phyloP scores from a whole-genome alignment of 1,284 basidiomycete species.

The Agroathelia rolfsii region DNA sequence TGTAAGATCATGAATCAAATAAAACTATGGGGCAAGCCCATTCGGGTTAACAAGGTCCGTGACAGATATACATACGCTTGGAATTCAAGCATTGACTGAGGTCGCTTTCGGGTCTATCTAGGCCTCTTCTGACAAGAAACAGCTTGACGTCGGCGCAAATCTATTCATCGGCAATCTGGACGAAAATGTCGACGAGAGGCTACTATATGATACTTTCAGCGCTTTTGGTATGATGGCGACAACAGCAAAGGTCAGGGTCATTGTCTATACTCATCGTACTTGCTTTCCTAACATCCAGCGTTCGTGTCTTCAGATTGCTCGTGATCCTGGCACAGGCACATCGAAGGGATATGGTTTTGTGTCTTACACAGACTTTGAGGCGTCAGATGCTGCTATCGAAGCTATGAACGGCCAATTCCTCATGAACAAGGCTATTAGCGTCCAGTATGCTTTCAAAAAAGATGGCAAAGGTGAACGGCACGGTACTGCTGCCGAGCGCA shows the following conservation, averaged over 20 bases:
- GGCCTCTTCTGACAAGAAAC: conserved; percentile 95
- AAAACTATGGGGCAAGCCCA: conserved; percentile 97
- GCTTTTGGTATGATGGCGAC: conserved; percentile 92
- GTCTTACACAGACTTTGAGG: conserved; percentile 94
- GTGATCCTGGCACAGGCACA: conserved; percentile 74
- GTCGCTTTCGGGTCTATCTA: conserved; percentile 17
- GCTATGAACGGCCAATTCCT: conserved; percentile 96
- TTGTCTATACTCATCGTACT: conserved; percentile 4
- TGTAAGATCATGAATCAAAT: conserved; percentile 99
- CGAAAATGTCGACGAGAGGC: conserved; percentile 85
- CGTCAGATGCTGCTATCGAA: conserved; percentile 92
- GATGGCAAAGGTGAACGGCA: conserved; percentile 97
- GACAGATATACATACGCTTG: neutral
- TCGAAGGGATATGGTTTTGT: conserved; percentile 98
- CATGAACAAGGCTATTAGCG: conserved; percentile 94
- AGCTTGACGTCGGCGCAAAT: conserved; percentile 96
- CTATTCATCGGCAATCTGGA: conserved; percentile 95
- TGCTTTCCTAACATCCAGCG: neutral
- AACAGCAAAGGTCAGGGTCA: conserved; percentile 80
- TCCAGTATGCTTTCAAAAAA: conserved; percentile 98
- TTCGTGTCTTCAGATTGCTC: conserved; percentile 63
- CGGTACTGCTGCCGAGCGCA: conserved; percentile 89
- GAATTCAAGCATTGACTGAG: neutral
- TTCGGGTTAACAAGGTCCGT: conserved; percentile 92
- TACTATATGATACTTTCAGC: conserved; percentile 91